Base-by-base conservation (phyloP, 2,329 filamentous ascomycete species). In the Thermothelomyces thermophilus region DNA sequence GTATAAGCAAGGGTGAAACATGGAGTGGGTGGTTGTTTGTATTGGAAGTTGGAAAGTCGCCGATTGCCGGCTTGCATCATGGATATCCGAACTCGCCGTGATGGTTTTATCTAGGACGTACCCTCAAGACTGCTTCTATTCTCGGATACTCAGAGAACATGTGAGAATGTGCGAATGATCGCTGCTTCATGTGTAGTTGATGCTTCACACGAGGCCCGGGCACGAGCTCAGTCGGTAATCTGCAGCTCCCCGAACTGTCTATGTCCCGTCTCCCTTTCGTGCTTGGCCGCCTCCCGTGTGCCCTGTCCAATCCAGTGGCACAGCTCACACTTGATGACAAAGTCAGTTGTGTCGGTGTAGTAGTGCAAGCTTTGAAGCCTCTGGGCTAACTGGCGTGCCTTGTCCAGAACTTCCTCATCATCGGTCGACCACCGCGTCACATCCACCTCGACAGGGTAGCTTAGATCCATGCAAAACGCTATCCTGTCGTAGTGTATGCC, bases 401-500 rank as follows among this genome's bases (percentile, higher is more conserved):
- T 83, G 14, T 77, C 75, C 47, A 96, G 81, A 1, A 94, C 79
- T 58, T 85, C 84, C n/a, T 76, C 71, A 56, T 80, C 74, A 34
- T 68, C 66, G 1, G 68, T 68, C 9, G 71, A 66, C 75, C 80
- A 85, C 17, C 77, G 68, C 5, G 76, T 73, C 40, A 84, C 79
- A 63, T 97, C 91, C 56, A 84, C 79, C 22, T 93, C 86, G 0
- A 87, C 80, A 7, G 84, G 79, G 10, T 80, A 71, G 41, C 77
- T 73, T 5, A 80, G 70, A 51, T 71, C 74, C 39, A 72, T 74
- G 16, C 82, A 83, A 57, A 95, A 80, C 1, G 87, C 89, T 52
- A 96, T 84, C 6, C 87, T 84, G 67, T 96, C 91, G 68, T 96
- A 96, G 66, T 96, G 90, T 44, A 96, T 93, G 2, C 90, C 90